Conservation (phyloP, 768 basidiomycete genomes). For the Hebeloma cylindrosporum region DNA sequence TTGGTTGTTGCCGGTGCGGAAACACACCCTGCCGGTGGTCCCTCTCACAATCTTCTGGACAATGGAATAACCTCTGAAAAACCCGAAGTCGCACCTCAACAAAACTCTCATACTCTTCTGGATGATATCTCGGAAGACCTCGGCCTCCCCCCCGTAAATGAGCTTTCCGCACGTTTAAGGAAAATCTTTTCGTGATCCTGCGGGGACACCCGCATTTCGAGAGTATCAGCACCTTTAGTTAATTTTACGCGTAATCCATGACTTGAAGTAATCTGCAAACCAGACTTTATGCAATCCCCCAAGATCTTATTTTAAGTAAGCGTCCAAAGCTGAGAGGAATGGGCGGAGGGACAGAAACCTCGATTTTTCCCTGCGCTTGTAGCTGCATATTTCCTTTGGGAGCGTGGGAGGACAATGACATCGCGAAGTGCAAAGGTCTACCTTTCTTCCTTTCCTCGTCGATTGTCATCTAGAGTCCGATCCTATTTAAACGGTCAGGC, state of each 20-base stretch:
- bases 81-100: conserved; percentile 7
- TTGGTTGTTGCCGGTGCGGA: conserved; percentile 42
- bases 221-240: background rate
- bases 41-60: conserved; percentile 34
- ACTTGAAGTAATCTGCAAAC: too few relatives aligned
- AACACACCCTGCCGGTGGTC: conserved; percentile 37
- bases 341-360: too few relatives aligned
- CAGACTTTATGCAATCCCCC: too few relatives aligned
- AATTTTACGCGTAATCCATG: background rate
- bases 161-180: conserved; percentile 32
- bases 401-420: too few relatives aligned
- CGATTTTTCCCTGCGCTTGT: too few relatives aligned
- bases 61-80: conserved; percentile 1
- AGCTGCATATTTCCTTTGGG: too few relatives aligned
- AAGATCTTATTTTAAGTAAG: too few relatives aligned
- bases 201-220: background rate
- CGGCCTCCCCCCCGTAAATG: conserved; percentile 37
- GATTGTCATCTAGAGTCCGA: too few relatives aligned
- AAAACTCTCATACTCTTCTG: conserved; percentile 34
- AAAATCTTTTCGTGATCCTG: conserved; percentile 25
- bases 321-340: too few relatives aligned
- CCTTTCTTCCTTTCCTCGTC: too few relatives aligned
- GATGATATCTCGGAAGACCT: conserved; percentile 49
- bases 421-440: too few relatives aligned
- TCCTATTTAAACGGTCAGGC: too few relatives aligned